phyloP scores from a whole-genome alignment of 179 eudicot genomes.

The Carnegiea gigantea region DNA sequence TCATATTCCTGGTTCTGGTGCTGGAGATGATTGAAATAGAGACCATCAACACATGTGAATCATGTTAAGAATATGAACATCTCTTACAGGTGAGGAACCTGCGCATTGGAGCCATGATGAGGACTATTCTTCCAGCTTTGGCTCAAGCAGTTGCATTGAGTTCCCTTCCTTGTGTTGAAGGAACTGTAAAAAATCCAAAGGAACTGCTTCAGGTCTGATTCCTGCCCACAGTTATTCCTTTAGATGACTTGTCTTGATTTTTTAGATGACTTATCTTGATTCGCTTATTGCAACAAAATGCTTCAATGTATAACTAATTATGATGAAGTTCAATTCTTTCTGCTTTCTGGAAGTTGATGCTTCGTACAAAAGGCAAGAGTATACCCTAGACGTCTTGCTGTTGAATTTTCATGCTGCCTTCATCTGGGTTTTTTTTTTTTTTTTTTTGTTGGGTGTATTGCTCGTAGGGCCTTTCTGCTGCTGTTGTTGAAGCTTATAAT shows the following conservation, averaged over 20 bases:
- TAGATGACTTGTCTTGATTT: neutral
- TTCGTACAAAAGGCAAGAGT: neutral
- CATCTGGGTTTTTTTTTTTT: neutral
- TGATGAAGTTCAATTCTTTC: neutral
- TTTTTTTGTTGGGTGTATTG: conserved; percentile 1
- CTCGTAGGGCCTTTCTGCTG: conserved; percentile 65
- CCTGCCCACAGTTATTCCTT: neutral
- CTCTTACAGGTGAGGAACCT: conserved; percentile 76
- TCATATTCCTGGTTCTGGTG: neutral
- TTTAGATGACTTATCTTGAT: neutral
- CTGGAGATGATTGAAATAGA: neutral
- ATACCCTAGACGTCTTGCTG: neutral
- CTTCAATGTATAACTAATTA: neutral
- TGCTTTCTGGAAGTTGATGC: conserved; percentile 12
- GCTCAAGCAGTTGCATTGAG: conserved; percentile 93
- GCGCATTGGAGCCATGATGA: conserved; percentile 99
- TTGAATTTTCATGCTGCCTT: conserved; percentile 8
- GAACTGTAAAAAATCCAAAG: conserved; percentile 44
- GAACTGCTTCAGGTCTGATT: conserved; percentile 71
- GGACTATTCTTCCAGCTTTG: conserved; percentile 89
- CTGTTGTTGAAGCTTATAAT: conserved; percentile 80
- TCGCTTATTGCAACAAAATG: neutral
- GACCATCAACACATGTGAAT: neutral
- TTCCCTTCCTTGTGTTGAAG: conserved; percentile 34
- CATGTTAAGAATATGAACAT: neutral